Evolutionary conservation across 2,329 filamentous ascomycete species (phyloP), one percentile per base, ranked within the genome.

Genomic region (Penicillium sp.): DNA sequence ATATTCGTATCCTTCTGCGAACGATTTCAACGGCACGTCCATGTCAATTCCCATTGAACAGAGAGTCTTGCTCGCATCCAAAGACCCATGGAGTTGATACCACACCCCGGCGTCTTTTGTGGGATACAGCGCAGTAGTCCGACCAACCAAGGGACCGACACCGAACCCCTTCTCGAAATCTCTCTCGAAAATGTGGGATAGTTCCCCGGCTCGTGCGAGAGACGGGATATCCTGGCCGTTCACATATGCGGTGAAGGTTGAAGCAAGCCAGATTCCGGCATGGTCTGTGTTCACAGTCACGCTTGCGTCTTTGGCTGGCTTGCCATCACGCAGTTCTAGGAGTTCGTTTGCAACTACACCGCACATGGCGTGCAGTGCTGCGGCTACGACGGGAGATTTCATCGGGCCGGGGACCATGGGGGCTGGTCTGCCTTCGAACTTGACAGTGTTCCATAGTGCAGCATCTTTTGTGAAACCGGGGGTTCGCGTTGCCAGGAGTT

Each of bases 51-150:
- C 75, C 36, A 79, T 72, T n/a, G 73, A 70, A 22, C 65, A 57
- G 1, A 80, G 67, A 0, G 74, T 73, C 2, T 70, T 67, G 2
- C 62, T 59, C 0, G 76, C 72, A 30, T 77, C 61, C 37, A 80
- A 65, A 0, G 73, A 78, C 4, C 77, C 77, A 45, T 80, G 76
- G 0, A 80, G 65, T 10, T 75, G 75, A 57, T 77, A 80, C 73
- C 74, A 78, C 0, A 72, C 69, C 0, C 68, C 65, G 0, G 68
- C 61, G 29, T 75, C 63, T n/a, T 67, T 72, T 0, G 77, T 80
- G 7, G 72, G 73, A 53, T 79, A 80, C 38, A 77, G 69, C 2
- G 69, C 73, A 7, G 73, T 75, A 3, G 69, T 60, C 14, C 76
- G 70, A 36, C 70, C 71, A 28, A 67, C 67, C 40, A 76, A 58